Percentiles rank a stretch among this genome's conserved stretches.
Conservation (phyloP, 1,284 basidiomycete genomes). For the Pseudozyma sp. region DNA sequence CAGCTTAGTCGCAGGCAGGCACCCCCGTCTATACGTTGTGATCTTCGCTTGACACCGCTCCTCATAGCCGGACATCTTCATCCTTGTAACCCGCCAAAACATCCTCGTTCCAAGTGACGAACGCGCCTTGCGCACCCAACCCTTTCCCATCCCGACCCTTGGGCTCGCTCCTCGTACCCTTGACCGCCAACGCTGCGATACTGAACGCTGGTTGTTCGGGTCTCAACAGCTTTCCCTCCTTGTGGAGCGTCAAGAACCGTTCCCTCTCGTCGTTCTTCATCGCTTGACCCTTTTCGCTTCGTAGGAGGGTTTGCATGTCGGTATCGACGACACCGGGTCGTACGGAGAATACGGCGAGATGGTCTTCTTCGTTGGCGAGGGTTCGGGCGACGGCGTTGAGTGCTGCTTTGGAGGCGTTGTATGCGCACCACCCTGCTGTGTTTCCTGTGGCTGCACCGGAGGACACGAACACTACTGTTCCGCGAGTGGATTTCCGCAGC, state of each 20-base stretch:
- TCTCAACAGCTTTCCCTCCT: constrained; percentile 74
- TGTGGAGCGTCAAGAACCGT: constrained; percentile 75
- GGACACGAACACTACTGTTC: constrained; percentile 81
- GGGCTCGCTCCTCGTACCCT: constrained; percentile 71
- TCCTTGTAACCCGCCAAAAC: constrained; percentile 20
- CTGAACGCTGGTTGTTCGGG: constrained; percentile 76
- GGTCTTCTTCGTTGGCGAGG: constrained; percentile 81
- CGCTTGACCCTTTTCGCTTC: background rate
- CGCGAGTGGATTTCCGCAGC: constrained; percentile 73
- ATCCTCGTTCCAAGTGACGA: constrained; percentile 74
- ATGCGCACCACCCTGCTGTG: constrained; percentile 79
- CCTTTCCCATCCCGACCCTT: constrained; percentile 41
- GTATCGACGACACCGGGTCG: constrained; percentile 85
- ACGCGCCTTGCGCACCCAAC: constrained; percentile 73
- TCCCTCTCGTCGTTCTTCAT: constrained; percentile 71
- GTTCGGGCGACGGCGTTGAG: constrained; percentile 85
- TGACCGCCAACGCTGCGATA: constrained; percentile 72
- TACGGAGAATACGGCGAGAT: constrained; percentile 79
- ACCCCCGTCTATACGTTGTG: too few relatives aligned
- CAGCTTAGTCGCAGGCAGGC: too few relatives aligned
- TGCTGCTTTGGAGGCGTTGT: constrained; percentile 77
- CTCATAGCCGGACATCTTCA: constrained; percentile 4
- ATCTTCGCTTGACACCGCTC: too few relatives aligned
- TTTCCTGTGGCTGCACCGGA: constrained; percentile 81
- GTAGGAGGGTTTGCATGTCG: constrained; percentile 49